Conservation (phyloP, 2,329 filamentous ascomycete genomes). For the Aspergillus novofumigatus region DNA sequence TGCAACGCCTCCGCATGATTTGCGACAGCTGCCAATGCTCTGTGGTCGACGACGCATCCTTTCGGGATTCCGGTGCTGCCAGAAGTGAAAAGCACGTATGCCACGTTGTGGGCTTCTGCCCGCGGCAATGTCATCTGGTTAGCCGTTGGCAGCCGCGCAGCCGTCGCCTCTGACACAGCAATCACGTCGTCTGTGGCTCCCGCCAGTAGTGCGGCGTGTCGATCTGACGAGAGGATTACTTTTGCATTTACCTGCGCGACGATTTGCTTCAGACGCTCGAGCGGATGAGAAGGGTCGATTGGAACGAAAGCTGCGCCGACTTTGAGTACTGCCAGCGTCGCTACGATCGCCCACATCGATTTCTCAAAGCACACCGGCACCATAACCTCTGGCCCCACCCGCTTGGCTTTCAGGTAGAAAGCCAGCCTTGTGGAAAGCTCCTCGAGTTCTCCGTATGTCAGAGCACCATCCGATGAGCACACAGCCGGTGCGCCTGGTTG, state of each 20-base stretch:
- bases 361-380: constrained; percentile 25
- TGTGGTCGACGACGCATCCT: constrained; percentile 35
- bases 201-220: too few relatives aligned
- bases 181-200: too few relatives aligned
- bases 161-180: too few relatives aligned
- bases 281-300: not conserved
- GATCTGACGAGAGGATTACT: too few relatives aligned
- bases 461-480: constrained; percentile 9
- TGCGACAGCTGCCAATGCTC: constrained; percentile 25
- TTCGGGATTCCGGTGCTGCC: constrained; percentile 44
- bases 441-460: constrained; percentile 25
- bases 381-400: constrained; percentile 22
- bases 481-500: not conserved
- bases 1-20: not conserved
- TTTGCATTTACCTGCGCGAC: too few relatives aligned
- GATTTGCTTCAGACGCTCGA: not conserved
- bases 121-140: too few relatives aligned
- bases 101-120: not conserved
- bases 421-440: constrained; percentile 14
- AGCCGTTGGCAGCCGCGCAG: too few relatives aligned
- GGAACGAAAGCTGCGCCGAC: constrained; percentile 6
- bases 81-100: constrained; percentile 43
- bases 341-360: constrained; percentile 6
- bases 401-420: constrained; percentile 14
- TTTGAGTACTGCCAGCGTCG: constrained; percentile 10